These are phyloP conservation scores for Phytophthora idaei DNA, from an alignment of 352 stramenopile species.

Conservation along the genomic window DNA sequence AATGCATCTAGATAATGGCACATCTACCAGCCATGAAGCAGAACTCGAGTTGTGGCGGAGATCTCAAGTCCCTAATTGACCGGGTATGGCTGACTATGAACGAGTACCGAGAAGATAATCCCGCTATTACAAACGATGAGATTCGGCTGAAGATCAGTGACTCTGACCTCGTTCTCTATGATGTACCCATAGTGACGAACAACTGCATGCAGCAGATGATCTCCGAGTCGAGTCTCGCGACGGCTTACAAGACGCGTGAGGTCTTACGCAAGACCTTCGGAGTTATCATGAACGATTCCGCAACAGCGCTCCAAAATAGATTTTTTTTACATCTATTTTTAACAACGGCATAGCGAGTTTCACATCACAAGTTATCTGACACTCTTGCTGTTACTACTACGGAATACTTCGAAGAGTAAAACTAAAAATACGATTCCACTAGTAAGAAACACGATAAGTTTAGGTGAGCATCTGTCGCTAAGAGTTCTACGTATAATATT, in stretches of 20 bases:
- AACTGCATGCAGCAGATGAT: conserved; percentile 44
- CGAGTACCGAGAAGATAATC: conserved; percentile 25
- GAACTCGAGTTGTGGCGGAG: conserved; percentile 33
- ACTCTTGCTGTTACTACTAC: too few species aligned
- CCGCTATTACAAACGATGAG: conserved; percentile 37
- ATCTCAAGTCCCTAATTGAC: conserved; percentile 35
- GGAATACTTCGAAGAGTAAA: too few species aligned
- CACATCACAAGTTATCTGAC: too few species aligned
- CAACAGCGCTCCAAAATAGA: too few species aligned
- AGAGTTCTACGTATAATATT: too few species aligned
- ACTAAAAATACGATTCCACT: too few species aligned
- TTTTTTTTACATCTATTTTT: too few species aligned
- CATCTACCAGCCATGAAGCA: conserved; percentile 25
- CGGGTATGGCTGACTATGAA: conserved; percentile 31
- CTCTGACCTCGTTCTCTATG: conserved; percentile 42
- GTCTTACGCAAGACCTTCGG: conserved; percentile 31
- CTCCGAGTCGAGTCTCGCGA: conserved; percentile 20
- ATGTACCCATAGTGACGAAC: conserved; percentile 42
- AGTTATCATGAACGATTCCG: conserved; percentile 31
- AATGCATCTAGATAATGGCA: too few species aligned
- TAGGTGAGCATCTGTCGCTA: too few species aligned
- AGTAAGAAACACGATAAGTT: too few species aligned
- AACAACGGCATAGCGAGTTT: too few species aligned
- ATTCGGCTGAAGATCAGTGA: conserved; percentile 44
- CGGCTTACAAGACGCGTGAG: conserved; percentile 27